A percentile compares a stretch with the other conserved stretches of the same genome.
Evolutionary conservation across 495 filamentous ascomycete genomes (phyloP).

Genomic region (Cetradonia linearis): DNA sequence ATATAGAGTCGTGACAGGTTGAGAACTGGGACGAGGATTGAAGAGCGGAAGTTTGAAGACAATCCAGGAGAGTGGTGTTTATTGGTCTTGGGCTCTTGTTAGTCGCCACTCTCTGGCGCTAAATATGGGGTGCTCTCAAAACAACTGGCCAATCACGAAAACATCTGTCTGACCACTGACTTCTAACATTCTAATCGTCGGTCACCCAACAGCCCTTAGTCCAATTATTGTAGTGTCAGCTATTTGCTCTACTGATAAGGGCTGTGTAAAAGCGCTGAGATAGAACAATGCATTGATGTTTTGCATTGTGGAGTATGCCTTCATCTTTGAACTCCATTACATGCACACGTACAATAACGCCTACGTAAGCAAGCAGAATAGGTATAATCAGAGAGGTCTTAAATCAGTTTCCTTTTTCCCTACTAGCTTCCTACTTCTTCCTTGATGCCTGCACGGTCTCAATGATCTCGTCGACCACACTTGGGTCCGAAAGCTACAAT

Average conservation of each 20-base stretch:
- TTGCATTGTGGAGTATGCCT: background rate
- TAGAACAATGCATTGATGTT: background rate
- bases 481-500: conserved; percentile 74
- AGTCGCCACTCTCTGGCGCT: background rate
- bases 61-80: background rate
- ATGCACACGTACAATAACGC: background rate
- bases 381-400: background rate
- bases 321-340: background rate
- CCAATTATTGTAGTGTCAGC: background rate
- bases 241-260: background rate
- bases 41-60: background rate
- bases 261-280: background rate
- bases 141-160: background rate
- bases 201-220: background rate
- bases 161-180: background rate
- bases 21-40: background rate
- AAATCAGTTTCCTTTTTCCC: background rate
- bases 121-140: background rate
- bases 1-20: background rate
- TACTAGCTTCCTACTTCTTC: conserved; percentile 36
- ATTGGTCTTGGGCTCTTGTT: background rate
- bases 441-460: conserved; percentile 55
- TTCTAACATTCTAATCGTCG: background rate
- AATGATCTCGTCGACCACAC: conserved; percentile 84
- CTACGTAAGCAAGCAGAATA: background rate